Conservation (phyloP, 352 stramenopile genomes). For the Pythium folliculosum region DNA sequence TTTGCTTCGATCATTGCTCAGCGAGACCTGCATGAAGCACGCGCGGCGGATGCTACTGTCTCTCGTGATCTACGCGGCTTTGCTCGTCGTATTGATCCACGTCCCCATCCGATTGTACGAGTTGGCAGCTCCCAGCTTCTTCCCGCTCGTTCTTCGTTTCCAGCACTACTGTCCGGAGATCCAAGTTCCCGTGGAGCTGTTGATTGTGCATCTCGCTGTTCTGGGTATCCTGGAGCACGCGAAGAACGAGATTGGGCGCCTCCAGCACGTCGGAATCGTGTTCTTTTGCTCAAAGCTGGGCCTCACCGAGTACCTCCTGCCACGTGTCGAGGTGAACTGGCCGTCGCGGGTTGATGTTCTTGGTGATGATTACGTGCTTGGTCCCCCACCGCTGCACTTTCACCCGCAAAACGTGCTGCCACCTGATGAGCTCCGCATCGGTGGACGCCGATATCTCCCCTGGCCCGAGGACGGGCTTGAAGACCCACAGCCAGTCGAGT, state of each 20-base stretch:
- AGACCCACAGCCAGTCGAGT: constrained; percentile 66
- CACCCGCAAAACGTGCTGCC: constrained; percentile 70
- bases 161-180: constrained; percentile 93
- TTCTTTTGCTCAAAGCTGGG: constrained; percentile 65
- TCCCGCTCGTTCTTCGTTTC: constrained; percentile 86
- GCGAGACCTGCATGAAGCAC: constrained; percentile 93
- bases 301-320: constrained; percentile 70
- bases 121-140: constrained; percentile 48
- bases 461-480: constrained; percentile 86
- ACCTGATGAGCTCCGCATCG: constrained; percentile 65
- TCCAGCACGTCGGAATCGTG: constrained; percentile 66
- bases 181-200: constrained; percentile 95
- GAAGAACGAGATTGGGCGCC: constrained; percentile 83
- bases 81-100: constrained; percentile 89
- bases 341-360: constrained; percentile 18
- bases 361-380: constrained; percentile 42
- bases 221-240: constrained; percentile 92
- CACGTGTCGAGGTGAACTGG: constrained; percentile 39
- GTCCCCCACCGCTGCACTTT: constrained; percentile 78
- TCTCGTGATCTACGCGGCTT: constrained; percentile 88
- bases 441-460: constrained; percentile 76
- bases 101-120: constrained; percentile 75
- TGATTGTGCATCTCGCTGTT: constrained; percentile 95
- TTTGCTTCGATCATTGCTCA: constrained; percentile 93
- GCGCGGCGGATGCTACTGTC: constrained; percentile 93